These are phyloP conservation scores for Penicillium cataractarum DNA, from an alignment of 495 filamentous ascomycete species.

Conservation along the genomic window DNA sequence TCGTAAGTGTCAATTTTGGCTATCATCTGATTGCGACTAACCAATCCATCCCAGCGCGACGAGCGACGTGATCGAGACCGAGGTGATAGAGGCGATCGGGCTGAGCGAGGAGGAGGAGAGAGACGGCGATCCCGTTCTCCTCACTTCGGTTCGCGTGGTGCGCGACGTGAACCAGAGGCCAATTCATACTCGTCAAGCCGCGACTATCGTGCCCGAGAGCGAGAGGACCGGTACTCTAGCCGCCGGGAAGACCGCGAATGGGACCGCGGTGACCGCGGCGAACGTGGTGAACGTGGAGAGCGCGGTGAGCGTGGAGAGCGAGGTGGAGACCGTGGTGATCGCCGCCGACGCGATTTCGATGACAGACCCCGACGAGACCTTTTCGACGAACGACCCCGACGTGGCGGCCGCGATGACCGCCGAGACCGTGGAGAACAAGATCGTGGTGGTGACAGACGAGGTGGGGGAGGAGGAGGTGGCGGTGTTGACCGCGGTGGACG, in stretches of 20 bases:
- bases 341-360: constrained; percentile 34
- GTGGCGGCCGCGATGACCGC: constrained; percentile 33
- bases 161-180: constrained; percentile 69
- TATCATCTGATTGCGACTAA: constrained; percentile 34
- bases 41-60: constrained; percentile 50
- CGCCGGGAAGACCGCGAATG: constrained; percentile 54
- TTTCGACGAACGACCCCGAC: constrained; percentile 33
- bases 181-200: constrained; percentile 91
- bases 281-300: constrained; percentile 53
- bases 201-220: constrained; percentile 86
- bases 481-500: constrained; percentile 42
- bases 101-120: constrained; percentile 40
- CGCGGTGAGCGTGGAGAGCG: constrained; percentile 37
- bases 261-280: constrained; percentile 58
- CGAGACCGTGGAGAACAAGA: constrained; percentile 27
- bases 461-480: constrained; percentile 34
- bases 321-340: constrained; percentile 42
- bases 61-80: constrained; percentile 57
- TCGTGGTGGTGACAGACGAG: constrained; percentile 52
- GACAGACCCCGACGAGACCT: constrained; percentile 35
- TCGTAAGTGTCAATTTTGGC: constrained; percentile 52
- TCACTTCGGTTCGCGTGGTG: constrained; percentile 62
- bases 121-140: constrained; percentile 78
- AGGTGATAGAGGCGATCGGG: constrained; percentile 20
- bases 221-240: constrained; percentile 79